phyloP scores from a whole-genome alignment of 345 rosid genomes.

The Eucalyptus victrix region DNA sequence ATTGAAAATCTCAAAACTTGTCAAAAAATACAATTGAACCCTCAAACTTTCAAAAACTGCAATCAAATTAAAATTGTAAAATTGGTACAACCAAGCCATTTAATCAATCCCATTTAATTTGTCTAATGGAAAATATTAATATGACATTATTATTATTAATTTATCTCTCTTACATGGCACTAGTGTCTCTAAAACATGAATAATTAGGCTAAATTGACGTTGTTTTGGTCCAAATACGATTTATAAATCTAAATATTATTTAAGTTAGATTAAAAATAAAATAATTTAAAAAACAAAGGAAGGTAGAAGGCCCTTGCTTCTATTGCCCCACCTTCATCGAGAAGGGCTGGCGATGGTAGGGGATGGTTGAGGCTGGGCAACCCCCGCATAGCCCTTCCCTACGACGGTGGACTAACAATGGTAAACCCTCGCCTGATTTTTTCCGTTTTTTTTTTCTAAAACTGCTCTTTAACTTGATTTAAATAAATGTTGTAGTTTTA shows the following conservation, averaged over 20 bases:
- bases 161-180: neutral
- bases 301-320: neutral
- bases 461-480: no score
- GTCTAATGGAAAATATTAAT: neutral
- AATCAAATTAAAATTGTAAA: neutral
- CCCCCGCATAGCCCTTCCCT: neutral
- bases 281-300: no score
- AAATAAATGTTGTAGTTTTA: no score
- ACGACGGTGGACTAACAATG: neutral
- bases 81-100: neutral
- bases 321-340: accelerated
- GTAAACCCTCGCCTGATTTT: accelerated
- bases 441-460: no score
- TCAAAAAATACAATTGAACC: no score
- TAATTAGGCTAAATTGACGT: accelerated
- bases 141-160: no score
- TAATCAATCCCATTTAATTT: no score
- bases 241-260: neutral
- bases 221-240: neutral
- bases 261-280: no score
- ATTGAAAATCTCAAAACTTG: accelerated
- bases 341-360: accelerated
- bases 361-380: neutral
- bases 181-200: neutral
- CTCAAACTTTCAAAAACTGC: accelerated